Percentiles rank a stretch among this genome's conserved stretches.
Evolutionary conservation across 192 early-diverging fungal genomes (phyloP).

Genomic region (Coemansia sp.): DNA sequence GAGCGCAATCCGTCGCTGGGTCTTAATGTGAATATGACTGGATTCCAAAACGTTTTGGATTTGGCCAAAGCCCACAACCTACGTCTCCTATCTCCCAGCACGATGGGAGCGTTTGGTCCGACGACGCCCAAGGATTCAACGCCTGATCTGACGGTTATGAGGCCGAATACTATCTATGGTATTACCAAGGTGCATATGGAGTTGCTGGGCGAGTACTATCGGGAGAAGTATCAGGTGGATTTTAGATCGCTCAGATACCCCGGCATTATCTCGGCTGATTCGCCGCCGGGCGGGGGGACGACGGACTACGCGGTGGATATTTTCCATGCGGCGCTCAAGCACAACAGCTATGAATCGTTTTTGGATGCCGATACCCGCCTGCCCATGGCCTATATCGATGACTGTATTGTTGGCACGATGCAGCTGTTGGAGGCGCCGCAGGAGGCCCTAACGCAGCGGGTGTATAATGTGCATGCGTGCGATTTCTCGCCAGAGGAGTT

Average conservation of each 20-base stretch:
- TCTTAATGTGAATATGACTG: slow-evolving; percentile 62
- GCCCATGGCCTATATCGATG: slow-evolving; percentile 68
- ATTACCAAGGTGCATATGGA: slow-evolving; percentile 69
- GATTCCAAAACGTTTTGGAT: slow-evolving; percentile 67
- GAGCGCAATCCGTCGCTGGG: slow-evolving; percentile 61
- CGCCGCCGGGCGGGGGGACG: slow-evolving; percentile 66
- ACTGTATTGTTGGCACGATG: slow-evolving; percentile 66
- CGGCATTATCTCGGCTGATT: slow-evolving; percentile 64
- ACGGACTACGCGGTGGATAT: slow-evolving; percentile 71
- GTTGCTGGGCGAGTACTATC: slow-evolving; percentile 67
- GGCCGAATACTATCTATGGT: slow-evolving; percentile 68
- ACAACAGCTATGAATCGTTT: slow-evolving; percentile 60
- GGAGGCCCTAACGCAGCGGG: slow-evolving; percentile 54
- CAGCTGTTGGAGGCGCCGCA: slow-evolving; percentile 58
- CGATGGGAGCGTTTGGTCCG: slow-evolving; percentile 70
- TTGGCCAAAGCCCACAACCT: slow-evolving; percentile 59
- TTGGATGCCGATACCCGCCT: slow-evolving; percentile 56
- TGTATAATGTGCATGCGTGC: slow-evolving; percentile 65
- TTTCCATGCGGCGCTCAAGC: slow-evolving; percentile 63
- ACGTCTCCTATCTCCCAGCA: slow-evolving; percentile 60
- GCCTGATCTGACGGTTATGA: slow-evolving; percentile 65
- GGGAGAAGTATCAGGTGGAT: slow-evolving; percentile 62
- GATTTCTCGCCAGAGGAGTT: slow-evolving; percentile 61
- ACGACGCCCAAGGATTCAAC: slow-evolving; percentile 61
- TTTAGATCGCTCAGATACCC: slow-evolving; percentile 67